Base-by-base conservation (phyloP, 2,329 filamentous ascomycete genomes). In the Verticillium zaregamsianum region DNA sequence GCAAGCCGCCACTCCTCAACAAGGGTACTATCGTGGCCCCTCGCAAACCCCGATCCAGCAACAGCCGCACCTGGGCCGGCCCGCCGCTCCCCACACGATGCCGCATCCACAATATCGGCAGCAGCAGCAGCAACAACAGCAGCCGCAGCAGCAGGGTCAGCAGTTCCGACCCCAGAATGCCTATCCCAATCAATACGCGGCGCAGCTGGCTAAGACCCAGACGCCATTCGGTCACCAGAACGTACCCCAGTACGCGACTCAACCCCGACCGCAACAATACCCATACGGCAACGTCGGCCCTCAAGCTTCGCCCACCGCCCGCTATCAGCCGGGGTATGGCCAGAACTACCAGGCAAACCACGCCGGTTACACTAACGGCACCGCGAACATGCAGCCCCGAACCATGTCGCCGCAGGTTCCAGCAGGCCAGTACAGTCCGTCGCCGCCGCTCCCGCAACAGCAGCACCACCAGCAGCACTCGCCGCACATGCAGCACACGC, bases 211-310 rank as follows among this genome's bases (percentile, higher is more conserved):
- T 57, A 86, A 86, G 68, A 74, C 79, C 12, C 80, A 82, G 62
- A 79, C 79, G 8, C 78, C 80, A 0, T 86, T 83, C 62, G 79
- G 80, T 12, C 82, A 85, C 62, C 77, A 82, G 63, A 79, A 75
- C 63, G 79, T 82, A 72, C 75, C 76, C 11, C 77, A 82, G 55
- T 84, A 79, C 63, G 76, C 76, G 35, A 77, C 73, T 52, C 82
- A 81, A 64, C 78, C 74, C 63, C 77, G 82, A 59, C 75, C 78
- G 15, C 73, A 70, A 14, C 58, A 59, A 31, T 79, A 79, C 61
- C 66, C 72, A 5, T 71, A 70, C 8, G 79, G 78, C 56, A 70
- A 63, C 17, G 59, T 67, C 65, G 74, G 74, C 63, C 67, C 71
- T 28, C 79, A 77, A 62, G 77, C 74, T 31, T 78, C 76, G 11